phyloP scores from a whole-genome alignment of 495 filamentous ascomycete genomes.

The Talaromyces proteolyticus region DNA sequence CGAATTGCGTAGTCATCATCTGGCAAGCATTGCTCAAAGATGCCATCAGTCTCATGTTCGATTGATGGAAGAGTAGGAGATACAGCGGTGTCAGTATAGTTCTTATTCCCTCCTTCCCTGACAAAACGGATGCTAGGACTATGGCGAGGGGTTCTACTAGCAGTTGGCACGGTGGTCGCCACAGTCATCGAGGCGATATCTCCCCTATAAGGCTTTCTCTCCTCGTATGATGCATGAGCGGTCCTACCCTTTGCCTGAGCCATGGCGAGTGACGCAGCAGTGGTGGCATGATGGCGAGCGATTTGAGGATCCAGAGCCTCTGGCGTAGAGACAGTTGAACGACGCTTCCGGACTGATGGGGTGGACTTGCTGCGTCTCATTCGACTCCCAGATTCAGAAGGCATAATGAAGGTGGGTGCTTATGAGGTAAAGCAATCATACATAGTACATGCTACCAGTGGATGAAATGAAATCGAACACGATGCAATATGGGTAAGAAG shows the following conservation, averaged over 20 bases:
- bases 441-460: not conserved
- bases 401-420: conserved; percentile 10
- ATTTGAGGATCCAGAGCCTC: conserved; percentile 47
- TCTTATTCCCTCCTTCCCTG: conserved; percentile 3
- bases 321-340: conserved; percentile 13
- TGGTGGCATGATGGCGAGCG: conserved; percentile 57
- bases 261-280: conserved; percentile 65
- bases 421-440: not conserved
- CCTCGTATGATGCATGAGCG: conserved; percentile 20
- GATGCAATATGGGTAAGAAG: not conserved
- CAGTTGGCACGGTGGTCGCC: too few relatives aligned
- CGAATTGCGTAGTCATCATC: conserved; percentile 26
- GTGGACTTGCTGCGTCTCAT: conserved; percentile 59
- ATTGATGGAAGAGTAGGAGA: not conserved
- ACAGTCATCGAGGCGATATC: conserved; percentile 17
- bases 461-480: conserved; percentile 3
- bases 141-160: conserved; percentile 21
- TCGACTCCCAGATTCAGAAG: conserved; percentile 32
- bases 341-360: conserved; percentile 46
- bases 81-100: conserved; percentile 3
- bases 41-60: not conserved
- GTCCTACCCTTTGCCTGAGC: conserved; percentile 45
- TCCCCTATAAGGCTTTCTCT: conserved; percentile 26
- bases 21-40: conserved; percentile 4
- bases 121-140: conserved; percentile 10